phyloP scores from a whole-genome alignment of 2,329 filamentous ascomycete genomes.

The Akanthomyces uredinophilus region DNA sequence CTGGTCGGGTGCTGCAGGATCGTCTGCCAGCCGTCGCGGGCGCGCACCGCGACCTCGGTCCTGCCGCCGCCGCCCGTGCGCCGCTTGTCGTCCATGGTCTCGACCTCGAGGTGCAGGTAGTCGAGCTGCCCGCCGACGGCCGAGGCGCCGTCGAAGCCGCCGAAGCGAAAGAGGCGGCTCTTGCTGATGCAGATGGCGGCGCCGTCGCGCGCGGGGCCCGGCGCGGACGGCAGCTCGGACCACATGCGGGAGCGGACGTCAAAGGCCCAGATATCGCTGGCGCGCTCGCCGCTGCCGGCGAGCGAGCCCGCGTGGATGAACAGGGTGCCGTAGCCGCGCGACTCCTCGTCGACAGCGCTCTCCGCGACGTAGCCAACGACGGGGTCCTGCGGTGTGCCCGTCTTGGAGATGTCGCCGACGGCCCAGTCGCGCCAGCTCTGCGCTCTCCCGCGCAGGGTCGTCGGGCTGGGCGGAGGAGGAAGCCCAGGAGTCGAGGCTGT shows the following conservation, averaged over 20 bases:
- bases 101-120: slow-evolving; percentile 54
- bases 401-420: slow-evolving; percentile 47
- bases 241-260: slow-evolving; percentile 59
- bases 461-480: not conserved
- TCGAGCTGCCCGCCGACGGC: slow-evolving; percentile 71
- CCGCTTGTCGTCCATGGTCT: slow-evolving; percentile 46
- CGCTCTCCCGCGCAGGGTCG: slow-evolving; percentile 18
- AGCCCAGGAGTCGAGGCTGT: not conserved
- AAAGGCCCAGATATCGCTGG: slow-evolving; percentile 73
- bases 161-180: slow-evolving; percentile 69
- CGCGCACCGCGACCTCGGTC: slow-evolving; percentile 46
- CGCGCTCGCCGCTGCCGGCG: slow-evolving; percentile 52
- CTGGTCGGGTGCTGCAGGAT: slow-evolving; percentile 32
- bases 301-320: slow-evolving; percentile 75
- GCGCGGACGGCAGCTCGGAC: slow-evolving; percentile 63
- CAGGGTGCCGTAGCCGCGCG: slow-evolving; percentile 60
- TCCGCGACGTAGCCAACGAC: slow-evolving; percentile 52
- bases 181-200: slow-evolving; percentile 60
- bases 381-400: slow-evolving; percentile 55
- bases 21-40: slow-evolving; percentile 51
- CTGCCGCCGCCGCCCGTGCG: slow-evolving; percentile 29
- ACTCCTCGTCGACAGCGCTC: slow-evolving; percentile 54
- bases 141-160: slow-evolving; percentile 67
- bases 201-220: slow-evolving; percentile 61
- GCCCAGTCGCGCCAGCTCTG: slow-evolving; percentile 52